Percentiles rank a stretch among this genome's conserved stretches.
Evolutionary conservation across 176 grass and related monocot species (phyloP).

Genomic region (Carex kokanica): DNA sequence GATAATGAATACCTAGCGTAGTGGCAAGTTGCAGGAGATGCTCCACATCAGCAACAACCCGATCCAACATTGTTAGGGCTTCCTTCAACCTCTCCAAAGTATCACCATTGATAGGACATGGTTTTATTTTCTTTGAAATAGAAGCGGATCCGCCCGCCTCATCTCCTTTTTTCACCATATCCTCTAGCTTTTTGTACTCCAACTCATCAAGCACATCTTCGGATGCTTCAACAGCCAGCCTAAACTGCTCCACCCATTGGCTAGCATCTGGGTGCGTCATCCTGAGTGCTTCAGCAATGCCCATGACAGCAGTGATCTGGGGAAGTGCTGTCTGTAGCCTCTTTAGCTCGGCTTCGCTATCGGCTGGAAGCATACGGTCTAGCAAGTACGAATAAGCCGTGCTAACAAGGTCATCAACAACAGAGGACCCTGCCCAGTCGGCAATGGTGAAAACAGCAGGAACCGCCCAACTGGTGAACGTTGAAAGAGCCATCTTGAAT

Average conservation of each 20-base stretch:
- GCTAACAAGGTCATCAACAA: neutral
- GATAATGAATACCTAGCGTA: neutral
- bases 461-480: neutral
- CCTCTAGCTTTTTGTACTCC: neutral
- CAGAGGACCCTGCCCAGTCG: neutral
- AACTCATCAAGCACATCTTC: constrained; percentile 24
- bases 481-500: neutral
- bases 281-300: neutral
- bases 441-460: neutral
- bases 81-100: neutral
- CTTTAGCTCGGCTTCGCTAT: neutral
- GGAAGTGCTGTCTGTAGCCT: neutral
- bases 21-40: neutral
- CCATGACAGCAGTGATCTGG: neutral
- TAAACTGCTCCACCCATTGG: constrained; percentile 15
- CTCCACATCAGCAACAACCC: neutral
- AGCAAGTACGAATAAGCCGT: neutral
- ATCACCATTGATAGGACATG: neutral
- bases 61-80: neutral
- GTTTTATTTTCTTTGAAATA: neutral
- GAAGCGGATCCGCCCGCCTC: neutral
- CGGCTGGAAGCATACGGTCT: neutral
- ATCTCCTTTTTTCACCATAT: neutral
- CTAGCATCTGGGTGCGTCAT: neutral
- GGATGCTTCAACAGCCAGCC: neutral